phyloP scores from a whole-genome alignment of 257 asterid genomes.

The Knoxia roxburghii region DNA sequence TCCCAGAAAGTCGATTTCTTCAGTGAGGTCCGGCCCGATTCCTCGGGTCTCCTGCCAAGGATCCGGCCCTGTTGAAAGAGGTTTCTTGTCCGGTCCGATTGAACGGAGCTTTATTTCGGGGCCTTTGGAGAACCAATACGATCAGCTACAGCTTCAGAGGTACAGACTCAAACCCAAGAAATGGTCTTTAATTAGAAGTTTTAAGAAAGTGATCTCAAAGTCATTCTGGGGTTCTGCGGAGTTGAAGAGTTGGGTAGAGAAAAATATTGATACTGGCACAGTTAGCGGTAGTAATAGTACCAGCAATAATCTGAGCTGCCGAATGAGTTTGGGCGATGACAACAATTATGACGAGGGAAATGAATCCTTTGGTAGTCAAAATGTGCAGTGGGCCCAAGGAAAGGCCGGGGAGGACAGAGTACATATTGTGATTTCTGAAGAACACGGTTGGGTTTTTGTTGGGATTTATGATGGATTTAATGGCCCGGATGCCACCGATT shows the following conservation, averaged over 20 bases:
- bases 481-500: conserved; percentile 98
- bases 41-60: conserved; percentile 35
- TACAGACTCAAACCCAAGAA: conserved; percentile 62
- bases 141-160: conserved; percentile 63
- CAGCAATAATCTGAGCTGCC: conserved; percentile 51
- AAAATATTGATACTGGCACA: conserved; percentile 21
- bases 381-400: conserved; percentile 98
- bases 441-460: conserved; percentile 85
- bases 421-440: conserved; percentile 79
- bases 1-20: conserved; percentile 34
- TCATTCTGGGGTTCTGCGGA: conserved; percentile 55
- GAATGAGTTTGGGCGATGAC: conserved; percentile 65
- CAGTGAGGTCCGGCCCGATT: conserved; percentile 66
- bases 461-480: conserved; percentile 91
- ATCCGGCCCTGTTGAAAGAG: conserved; percentile 74
- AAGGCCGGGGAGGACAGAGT: conserved; percentile 96
- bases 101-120: conserved; percentile 84
- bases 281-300: conserved; percentile 39
- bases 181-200: conserved; percentile 43
- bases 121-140: conserved; percentile 74
- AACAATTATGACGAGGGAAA: conserved; percentile 47
- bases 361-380: conserved; percentile 66
- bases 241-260: conserved; percentile 22
- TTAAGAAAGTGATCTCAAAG: conserved; percentile 49
- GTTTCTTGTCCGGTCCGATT: conserved; percentile 92